Percentiles rank a stretch among this genome's conserved stretches.
These are phyloP conservation scores for Neolentinus lepideus DNA, from an alignment of 1,284 basidiomycete species.

Conservation along the genomic window DNA sequence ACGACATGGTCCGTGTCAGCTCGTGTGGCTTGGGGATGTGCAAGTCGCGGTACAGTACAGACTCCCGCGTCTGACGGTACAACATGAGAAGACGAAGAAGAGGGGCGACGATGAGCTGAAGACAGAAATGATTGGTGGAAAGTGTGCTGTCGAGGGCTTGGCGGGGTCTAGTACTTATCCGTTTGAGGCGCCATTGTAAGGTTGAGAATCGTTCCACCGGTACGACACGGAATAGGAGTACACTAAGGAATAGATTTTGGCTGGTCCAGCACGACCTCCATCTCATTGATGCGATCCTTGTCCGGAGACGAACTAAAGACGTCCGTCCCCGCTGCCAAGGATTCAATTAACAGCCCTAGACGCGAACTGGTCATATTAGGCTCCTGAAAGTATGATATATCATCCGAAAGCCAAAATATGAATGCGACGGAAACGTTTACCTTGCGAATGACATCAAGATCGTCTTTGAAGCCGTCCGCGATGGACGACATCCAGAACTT, in stretches of 20 bases:
- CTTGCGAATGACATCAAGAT: slow-evolving; percentile 72
- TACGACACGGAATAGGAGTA: no score
- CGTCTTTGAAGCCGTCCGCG: slow-evolving; percentile 71
- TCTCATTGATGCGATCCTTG: slow-evolving; percentile 33
- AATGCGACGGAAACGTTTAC: slow-evolving; percentile 28
- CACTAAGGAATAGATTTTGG: no score
- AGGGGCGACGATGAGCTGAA: neutral
- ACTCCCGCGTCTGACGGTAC: slow-evolving; percentile 6
- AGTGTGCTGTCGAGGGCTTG: neutral
- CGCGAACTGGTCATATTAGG: slow-evolving; percentile 59
- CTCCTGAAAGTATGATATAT: slow-evolving; percentile 38
- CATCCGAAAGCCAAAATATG: neutral
- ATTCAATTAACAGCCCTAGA: slow-evolving; percentile 67
- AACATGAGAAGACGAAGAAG: neutral
- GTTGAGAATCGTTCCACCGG: no score
- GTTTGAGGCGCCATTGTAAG: neutral
- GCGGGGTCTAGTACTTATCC: neutral
- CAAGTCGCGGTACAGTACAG: slow-evolving; percentile 30
- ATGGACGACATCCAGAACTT: slow-evolving; percentile 79
- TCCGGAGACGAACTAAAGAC: slow-evolving; percentile 44
- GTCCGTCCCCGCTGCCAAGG: slow-evolving; percentile 68
- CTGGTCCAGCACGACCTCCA: slow-evolving; percentile 36
- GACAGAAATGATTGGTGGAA: neutral
- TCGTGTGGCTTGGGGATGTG: slow-evolving; percentile 39
- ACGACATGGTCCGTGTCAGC: slow-evolving; percentile 18